Conservation (phyloP, 768 basidiomycete genomes). For the Lentinus tigrinus region DNA sequence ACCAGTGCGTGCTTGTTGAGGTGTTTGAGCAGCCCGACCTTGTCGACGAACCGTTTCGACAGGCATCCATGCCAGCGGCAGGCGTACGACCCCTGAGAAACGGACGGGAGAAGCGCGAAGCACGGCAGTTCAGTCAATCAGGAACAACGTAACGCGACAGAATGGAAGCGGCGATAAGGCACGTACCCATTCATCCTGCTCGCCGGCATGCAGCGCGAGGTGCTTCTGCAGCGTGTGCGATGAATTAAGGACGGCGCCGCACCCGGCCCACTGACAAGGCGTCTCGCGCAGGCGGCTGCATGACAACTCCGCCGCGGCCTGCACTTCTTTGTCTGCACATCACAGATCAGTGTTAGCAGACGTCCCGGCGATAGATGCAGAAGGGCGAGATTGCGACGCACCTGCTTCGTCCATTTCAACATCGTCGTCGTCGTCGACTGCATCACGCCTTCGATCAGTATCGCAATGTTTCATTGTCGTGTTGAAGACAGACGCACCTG, state of each 20-base stretch:
- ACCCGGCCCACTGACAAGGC: conserved; percentile 60
- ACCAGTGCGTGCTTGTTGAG: conserved; percentile 49
- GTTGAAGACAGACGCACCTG: conserved; percentile 2
- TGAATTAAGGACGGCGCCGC: conserved; percentile 55
- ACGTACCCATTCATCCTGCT: conserved; percentile 30
- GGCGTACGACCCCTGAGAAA: conserved; percentile 34
- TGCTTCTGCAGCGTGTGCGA: conserved; percentile 49
- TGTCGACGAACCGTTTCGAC: conserved; percentile 38
- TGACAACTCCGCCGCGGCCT: conserved; percentile 45
- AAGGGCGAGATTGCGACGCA: not conserved
- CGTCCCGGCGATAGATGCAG: not conserved
- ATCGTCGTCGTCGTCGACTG: conserved; percentile 4
- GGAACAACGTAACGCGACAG: conserved; percentile 1
- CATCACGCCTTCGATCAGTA: not conserved
- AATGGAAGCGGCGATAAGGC: not conserved
- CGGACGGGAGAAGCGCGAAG: not conserved
- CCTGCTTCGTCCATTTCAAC: not conserved
- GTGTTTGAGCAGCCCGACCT: conserved; percentile 44
- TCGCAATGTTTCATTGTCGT: too few relatives aligned
- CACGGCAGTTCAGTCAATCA: conserved; percentile 6
- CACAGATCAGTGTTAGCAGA: not conserved
- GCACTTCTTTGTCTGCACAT: conserved; percentile 40
- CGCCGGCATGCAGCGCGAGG: conserved; percentile 38
- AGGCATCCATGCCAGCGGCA: conserved; percentile 60
- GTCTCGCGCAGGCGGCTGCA: conserved; percentile 45